Evolutionary conservation across 169 alveolate species (phyloP).

Genomic region (Amoebophrya sp.): DNA sequence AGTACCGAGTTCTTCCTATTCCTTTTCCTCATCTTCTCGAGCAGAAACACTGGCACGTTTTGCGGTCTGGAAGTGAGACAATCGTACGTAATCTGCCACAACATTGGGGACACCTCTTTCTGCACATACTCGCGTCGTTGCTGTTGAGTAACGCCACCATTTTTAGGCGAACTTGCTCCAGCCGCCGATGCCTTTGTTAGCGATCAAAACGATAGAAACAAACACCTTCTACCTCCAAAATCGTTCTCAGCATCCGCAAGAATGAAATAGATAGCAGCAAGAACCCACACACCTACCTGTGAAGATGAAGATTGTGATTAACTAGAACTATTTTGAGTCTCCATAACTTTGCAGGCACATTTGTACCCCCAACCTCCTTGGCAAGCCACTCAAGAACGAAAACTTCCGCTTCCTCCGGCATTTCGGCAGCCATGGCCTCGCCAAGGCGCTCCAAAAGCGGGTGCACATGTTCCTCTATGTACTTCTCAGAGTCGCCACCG

Average conservation of each 20-base stretch:
- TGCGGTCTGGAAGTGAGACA: neutral
- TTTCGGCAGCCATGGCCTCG: neutral
- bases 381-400: neutral
- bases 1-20: neutral
- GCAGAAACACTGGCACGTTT: neutral
- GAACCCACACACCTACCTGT: too few species aligned
- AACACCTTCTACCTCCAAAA: neutral
- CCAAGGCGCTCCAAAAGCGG: neutral
- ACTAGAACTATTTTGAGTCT: too few species aligned
- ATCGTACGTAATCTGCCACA: slow-evolving; percentile 15
- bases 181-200: neutral
- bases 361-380: too few species aligned
- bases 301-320: too few species aligned
- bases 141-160: neutral
- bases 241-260: neutral
- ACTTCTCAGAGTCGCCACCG: too few species aligned
- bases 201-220: neutral
- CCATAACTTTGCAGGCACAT: too few species aligned
- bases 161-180: neutral
- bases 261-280: too few species aligned
- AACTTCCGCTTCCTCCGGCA: neutral
- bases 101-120: neutral
- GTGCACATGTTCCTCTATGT: neutral
- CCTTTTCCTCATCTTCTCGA: neutral
- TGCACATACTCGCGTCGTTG: neutral